A percentile compares a stretch with the other conserved stretches of the same genome.
Evolutionary conservation across 2,329 filamentous ascomycete species (phyloP).

Genomic region (Fusarium lyarnte): DNA sequence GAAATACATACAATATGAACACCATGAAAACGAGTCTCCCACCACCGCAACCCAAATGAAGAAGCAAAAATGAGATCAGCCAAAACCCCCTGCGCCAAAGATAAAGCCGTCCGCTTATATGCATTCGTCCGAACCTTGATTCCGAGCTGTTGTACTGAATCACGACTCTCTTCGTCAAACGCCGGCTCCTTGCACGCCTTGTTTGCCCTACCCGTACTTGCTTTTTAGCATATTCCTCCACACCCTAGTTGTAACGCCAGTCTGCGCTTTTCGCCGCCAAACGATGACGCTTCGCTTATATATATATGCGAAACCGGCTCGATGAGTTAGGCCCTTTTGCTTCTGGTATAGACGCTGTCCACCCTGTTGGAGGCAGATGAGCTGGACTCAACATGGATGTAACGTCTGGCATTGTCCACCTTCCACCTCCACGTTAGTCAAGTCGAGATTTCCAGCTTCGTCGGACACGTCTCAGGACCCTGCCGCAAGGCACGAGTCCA

Average conservation of each 20-base stretch:
- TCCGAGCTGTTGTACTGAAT: slow-evolving; percentile 17
- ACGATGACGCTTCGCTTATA: background rate
- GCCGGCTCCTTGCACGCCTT: slow-evolving; percentile 39
- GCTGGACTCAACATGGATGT: background rate
- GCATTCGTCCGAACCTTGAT: slow-evolving; percentile 29
- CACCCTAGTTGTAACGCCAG: background rate
- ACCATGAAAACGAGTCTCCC: slow-evolving; percentile 2
- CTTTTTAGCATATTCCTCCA: background rate
- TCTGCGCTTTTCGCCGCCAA: background rate
- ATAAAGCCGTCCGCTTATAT: slow-evolving; percentile 42
- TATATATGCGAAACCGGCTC: background rate
- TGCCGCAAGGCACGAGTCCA: slow-evolving; percentile 66
- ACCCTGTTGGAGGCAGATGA: background rate
- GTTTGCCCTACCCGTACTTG: slow-evolving; percentile 20
- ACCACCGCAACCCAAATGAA: background rate
- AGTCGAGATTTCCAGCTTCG: background rate
- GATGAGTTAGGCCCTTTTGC: background rate
- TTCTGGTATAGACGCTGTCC: background rate
- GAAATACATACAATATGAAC: slow-evolving; percentile 32
- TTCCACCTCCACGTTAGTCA: background rate
- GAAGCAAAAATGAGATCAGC: slow-evolving; percentile 3
- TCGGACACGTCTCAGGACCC: slow-evolving; percentile 44
- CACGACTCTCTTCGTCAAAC: slow-evolving; percentile 36
- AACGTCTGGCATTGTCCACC: background rate
- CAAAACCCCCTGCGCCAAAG: slow-evolving; percentile 38